These are phyloP conservation scores for Verbena officinalis DNA, from an alignment of 257 asterid genomes.

Conservation along the genomic window DNA sequence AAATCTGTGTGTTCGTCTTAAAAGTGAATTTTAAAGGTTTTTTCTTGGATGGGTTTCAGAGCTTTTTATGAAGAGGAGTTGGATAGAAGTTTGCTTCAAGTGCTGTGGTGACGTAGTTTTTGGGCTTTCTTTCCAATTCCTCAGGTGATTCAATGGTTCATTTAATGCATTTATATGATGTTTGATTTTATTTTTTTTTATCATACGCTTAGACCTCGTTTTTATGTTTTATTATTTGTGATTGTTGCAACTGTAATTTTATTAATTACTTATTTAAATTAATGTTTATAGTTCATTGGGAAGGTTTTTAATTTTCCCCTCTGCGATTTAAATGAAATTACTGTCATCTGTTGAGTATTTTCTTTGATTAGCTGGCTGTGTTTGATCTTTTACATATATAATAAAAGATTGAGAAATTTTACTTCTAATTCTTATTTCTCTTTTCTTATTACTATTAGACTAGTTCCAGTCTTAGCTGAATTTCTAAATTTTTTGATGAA, in stretches of 20 bases:
- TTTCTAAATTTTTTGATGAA: too few species aligned
- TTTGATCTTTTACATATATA: background rate
- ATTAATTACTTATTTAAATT: background rate
- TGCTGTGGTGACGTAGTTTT: constrained; percentile 15
- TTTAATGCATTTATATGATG: constrained; percentile 11
- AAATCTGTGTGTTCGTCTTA: constrained; percentile 33
- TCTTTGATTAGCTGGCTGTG: too few species aligned
- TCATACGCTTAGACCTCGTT: too few species aligned
- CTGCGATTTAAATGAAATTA: too few species aligned
- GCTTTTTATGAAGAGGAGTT: constrained; percentile 23
- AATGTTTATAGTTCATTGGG: background rate
- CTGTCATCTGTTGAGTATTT: background rate
- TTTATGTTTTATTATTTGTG: background rate
- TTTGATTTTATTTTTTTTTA: background rate
- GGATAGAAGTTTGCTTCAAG: constrained; percentile 29
- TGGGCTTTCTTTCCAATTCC: constrained; percentile 18
- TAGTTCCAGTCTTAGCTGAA: too few species aligned
- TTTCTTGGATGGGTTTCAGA: constrained; percentile 33
- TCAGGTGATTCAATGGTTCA: constrained; percentile 33
- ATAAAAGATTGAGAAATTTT: background rate
- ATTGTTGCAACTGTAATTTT: constrained; percentile 7
- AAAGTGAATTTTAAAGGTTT: constrained; percentile 27
- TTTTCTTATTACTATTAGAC: too few species aligned
- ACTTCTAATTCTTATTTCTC: background rate
- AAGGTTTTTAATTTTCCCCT: background rate